Conservation (phyloP, 768 basidiomycete genomes). For the Kwoniella mangroviensis region DNA sequence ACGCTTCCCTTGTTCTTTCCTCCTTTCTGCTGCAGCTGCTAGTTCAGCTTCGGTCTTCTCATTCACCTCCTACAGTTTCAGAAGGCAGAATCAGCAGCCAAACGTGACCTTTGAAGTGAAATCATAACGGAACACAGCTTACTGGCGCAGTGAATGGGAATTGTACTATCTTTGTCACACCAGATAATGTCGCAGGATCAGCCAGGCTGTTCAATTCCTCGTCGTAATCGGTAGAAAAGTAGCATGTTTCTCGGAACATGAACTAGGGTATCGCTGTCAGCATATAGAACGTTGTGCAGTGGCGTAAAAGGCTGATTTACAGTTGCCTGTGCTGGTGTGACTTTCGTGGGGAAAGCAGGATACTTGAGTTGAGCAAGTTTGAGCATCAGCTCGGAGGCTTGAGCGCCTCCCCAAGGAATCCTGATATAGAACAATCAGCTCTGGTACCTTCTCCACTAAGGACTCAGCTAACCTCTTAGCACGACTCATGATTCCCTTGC, state of each 20-base stretch:
- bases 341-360: constrained; percentile 84
- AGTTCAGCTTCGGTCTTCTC: constrained; percentile 94
- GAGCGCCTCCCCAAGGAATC: constrained; percentile 90
- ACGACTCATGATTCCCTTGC: constrained; percentile 80
- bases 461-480: constrained; percentile 72
- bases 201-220: constrained; percentile 69
- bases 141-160: constrained; percentile 73
- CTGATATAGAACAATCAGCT: constrained; percentile 59
- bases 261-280: constrained; percentile 64
- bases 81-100: constrained; percentile 4
- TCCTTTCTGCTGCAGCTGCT: constrained; percentile 72
- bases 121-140: constrained; percentile 15
- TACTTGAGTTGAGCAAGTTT: constrained; percentile 96
- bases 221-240: constrained; percentile 78
- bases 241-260: constrained; percentile 86
- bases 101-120: neutral
- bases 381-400: constrained; percentile 87
- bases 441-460: neutral
- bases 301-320: constrained; percentile 59
- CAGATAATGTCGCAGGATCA: constrained; percentile 69
- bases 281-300: too few species aligned
- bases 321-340: constrained; percentile 75
- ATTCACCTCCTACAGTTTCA: constrained; percentile 61
- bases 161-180: constrained; percentile 75
- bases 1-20: constrained; percentile 82